A percentile compares a stretch with the other conserved stretches of the same genome.
Conservation (phyloP, 352 stramenopile species). For the Phytophthora ramorum region DNA sequence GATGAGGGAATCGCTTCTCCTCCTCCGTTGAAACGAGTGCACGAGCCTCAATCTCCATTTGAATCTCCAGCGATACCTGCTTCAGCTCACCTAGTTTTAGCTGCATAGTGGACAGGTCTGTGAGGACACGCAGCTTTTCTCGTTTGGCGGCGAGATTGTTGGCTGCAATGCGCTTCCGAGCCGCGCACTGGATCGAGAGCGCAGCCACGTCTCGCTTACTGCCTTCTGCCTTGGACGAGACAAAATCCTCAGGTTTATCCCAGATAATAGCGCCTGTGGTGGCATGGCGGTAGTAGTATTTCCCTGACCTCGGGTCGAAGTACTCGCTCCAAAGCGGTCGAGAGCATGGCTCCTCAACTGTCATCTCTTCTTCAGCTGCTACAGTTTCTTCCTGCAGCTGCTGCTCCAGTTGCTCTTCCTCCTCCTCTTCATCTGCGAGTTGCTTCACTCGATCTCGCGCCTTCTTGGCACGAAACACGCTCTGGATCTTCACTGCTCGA, state of each 20-base stretch:
- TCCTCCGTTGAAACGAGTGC: constrained; percentile 32
- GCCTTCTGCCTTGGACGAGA: constrained; percentile 20
- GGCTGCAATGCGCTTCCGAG: constrained; percentile 45
- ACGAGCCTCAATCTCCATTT: constrained; percentile 45
- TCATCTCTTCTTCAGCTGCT: constrained; percentile 9
- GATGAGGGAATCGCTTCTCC: constrained; percentile 43
- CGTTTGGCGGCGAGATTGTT: constrained; percentile 40
- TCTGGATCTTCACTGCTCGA: constrained; percentile 64
- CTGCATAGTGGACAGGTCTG: constrained; percentile 35
- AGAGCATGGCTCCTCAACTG: constrained; percentile 1
- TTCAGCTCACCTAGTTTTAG: constrained; percentile 50
- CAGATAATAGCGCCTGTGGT: constrained; percentile 39
- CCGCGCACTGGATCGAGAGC: constrained; percentile 64
- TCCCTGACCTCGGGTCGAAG: constrained; percentile 49
- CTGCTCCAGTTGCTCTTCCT: constrained; percentile 26
- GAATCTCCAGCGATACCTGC: constrained; percentile 51
- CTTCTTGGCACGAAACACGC: constrained; percentile 51
- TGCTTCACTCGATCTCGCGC: constrained; percentile 44
- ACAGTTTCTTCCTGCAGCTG: constrained; percentile 15
- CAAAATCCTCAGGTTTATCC: constrained; percentile 37
- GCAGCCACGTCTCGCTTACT: constrained; percentile 45
- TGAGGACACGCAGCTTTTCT: constrained; percentile 38
- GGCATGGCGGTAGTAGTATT: constrained; percentile 42
- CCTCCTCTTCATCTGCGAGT: constrained; percentile 36
- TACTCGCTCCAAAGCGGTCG: constrained; percentile 46